These are phyloP conservation scores for Diaporthe destruens DNA, from an alignment of 2,329 filamentous ascomycete genomes.

Conservation along the genomic window DNA sequence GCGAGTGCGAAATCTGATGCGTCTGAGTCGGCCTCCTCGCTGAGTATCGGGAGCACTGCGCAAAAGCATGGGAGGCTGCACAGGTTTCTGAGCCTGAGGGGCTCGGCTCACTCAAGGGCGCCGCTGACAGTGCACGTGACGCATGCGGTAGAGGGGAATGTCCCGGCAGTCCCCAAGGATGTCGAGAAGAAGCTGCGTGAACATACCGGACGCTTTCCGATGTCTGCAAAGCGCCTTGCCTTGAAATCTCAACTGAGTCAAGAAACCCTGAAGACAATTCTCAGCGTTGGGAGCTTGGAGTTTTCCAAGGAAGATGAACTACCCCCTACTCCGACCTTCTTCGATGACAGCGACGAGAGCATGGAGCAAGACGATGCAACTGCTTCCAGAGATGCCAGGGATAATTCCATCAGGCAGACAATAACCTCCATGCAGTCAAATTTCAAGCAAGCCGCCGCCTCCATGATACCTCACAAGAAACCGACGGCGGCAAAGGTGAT, in stretches of 20 bases:
- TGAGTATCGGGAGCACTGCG: slow-evolving; percentile 52
- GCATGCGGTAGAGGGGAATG: slow-evolving; percentile 49
- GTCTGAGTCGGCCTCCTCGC: slow-evolving; percentile 48
- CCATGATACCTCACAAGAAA: slow-evolving; percentile 49
- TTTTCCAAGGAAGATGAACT: slow-evolving; percentile 45
- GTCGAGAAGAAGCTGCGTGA: slow-evolving; percentile 53
- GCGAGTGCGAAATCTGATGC: slow-evolving; percentile 47
- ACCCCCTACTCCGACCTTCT: slow-evolving; percentile 37
- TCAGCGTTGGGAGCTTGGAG: slow-evolving; percentile 63
- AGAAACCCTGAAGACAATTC: slow-evolving; percentile 63
- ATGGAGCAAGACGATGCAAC: slow-evolving; percentile 18
- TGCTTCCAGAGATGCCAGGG: slow-evolving; percentile 38
- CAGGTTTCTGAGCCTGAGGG: slow-evolving; percentile 55
- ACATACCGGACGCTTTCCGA: slow-evolving; percentile 51
- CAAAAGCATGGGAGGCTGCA: slow-evolving; percentile 56
- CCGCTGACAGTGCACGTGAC: slow-evolving; percentile 51
- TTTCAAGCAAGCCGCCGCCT: slow-evolving; percentile 47
- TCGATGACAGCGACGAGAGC: slow-evolving; percentile 33
- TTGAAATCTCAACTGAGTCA: slow-evolving; percentile 58
- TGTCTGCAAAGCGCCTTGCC: slow-evolving; percentile 52
- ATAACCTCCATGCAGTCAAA: slow-evolving; percentile 46
- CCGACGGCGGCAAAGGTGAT: slow-evolving; percentile 51
- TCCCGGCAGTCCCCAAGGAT: slow-evolving; percentile 54
- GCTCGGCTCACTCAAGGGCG: slow-evolving; percentile 47
- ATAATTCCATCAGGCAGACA: slow-evolving; percentile 45